Conservation (phyloP, 1,139 yeast species). For the Nadsonia commutata region DNA sequence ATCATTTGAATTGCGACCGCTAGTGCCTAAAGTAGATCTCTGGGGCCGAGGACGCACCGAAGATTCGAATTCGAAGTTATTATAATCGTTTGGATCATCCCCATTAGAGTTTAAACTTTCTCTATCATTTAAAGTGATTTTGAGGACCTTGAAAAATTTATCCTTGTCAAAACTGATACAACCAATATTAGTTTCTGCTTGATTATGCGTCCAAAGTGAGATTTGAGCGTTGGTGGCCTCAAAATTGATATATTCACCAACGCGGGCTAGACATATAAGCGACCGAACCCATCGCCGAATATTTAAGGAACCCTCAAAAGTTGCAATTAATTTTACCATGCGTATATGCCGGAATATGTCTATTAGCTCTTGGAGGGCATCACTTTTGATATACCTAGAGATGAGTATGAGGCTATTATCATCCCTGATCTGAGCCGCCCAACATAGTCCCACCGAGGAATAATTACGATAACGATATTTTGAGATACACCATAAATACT, state of each 20-base stretch:
- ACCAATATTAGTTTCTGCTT: background rate
- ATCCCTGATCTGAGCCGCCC: too few species aligned
- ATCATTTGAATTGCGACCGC: background rate
- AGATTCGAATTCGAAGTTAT: background rate
- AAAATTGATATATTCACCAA: background rate
- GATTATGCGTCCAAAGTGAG: background rate
- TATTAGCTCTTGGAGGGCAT: too few species aligned
- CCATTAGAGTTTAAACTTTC: background rate
- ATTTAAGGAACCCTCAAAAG: background rate
- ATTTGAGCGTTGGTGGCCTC: background rate
- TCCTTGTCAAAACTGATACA: background rate
- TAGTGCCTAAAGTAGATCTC: background rate
- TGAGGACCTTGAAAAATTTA: background rate
- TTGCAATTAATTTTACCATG: background rate
- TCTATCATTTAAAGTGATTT: background rate
- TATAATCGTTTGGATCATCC: background rate
- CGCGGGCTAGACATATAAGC: background rate
- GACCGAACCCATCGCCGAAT: background rate
- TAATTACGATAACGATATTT: too few species aligned
- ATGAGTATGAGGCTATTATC: too few species aligned
- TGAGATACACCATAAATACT: too few species aligned
- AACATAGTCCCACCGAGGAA: too few species aligned
- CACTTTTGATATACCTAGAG: too few species aligned
- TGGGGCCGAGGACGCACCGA: background rate
- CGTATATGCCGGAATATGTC: too few species aligned